Evolutionary conservation across 2,329 filamentous ascomycete genomes (phyloP).

Genomic region (Xenosphaeropsis pyriputrescens): DNA sequence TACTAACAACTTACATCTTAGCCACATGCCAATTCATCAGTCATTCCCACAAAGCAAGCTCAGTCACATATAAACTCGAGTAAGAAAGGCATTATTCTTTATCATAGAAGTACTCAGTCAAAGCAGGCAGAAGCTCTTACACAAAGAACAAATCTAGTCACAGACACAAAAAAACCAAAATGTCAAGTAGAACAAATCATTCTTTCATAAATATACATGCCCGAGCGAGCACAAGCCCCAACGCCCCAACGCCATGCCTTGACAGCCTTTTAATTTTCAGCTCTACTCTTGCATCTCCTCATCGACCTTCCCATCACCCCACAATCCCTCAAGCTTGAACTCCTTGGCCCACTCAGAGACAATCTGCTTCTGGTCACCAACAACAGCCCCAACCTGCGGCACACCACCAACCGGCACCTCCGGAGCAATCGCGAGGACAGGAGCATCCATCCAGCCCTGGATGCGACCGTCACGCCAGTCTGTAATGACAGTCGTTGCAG

Average conservation of each 20-base stretch:
- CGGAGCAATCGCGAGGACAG: slow-evolving; percentile 40
- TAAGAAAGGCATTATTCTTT: too few species aligned
- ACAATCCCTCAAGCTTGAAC: slow-evolving; percentile 88
- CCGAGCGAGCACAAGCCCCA: not conserved
- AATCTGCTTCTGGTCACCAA: slow-evolving; percentile 66
- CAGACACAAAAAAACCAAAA: too few species aligned
- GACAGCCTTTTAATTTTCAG: not conserved
- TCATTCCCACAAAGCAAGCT: too few species aligned
- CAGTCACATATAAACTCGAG: too few species aligned
- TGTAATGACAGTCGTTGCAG: slow-evolving; percentile 86
- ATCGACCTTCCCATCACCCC: slow-evolving; percentile 46
- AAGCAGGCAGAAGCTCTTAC: too few species aligned
- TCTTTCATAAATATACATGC: too few species aligned
- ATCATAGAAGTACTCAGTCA: too few species aligned
- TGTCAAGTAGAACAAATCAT: too few species aligned
- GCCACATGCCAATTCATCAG: too few species aligned
- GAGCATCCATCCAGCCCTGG: slow-evolving; percentile 78
- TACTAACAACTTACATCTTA: too few species aligned
- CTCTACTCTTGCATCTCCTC: slow-evolving; percentile 2
- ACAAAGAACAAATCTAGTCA: too few species aligned
- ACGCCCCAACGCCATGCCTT: not conserved
- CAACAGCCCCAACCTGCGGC: slow-evolving; percentile 25
- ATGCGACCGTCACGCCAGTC: slow-evolving; percentile 95
- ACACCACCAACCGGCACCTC: slow-evolving; percentile 10
- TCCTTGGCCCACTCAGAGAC: slow-evolving; percentile 88